Evolutionary conservation across 2,329 filamentous ascomycete species (phyloP), one percentile per base, ranked within the genome.

Genomic region (Aspergillus fischeri): DNA sequence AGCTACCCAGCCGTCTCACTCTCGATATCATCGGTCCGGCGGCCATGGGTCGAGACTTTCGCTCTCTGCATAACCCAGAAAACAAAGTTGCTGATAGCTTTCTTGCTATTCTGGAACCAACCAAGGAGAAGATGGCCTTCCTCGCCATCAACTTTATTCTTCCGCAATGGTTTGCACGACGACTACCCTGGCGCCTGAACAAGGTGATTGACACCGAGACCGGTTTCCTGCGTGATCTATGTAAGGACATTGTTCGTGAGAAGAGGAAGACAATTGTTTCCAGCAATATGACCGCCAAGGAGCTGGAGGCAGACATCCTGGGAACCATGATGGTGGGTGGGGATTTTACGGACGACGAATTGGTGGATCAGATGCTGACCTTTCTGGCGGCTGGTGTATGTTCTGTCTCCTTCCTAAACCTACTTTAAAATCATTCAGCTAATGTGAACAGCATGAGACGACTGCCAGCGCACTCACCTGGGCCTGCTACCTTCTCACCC

Each of bases 21-120:
- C 77, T 85, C 8, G 83, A 85, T 59, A 83, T 85, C 48, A 85
- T 86, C 51, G 83, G 83, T 1, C 70, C 81, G 1, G 81, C 81
- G 1, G 83, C 81, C 14, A 80, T 84, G 75, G 81, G 81, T 7
- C 76, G 80, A 27, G 83, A 85, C 60, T 86, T 86, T 62, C 73
- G 79, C 49, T 75, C 81, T 0, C 68, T 85, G 1, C 68, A 77
- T 4, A 74, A 83, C 53, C 77, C 78, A 0, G 68, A 77, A 47
- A 83, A 81, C 64, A 77, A 79, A 57, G 75, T 85, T n/a, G 79
- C 78, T 44, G 69, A 75, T 45, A 81, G 77, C 8, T 85, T 85
- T 64, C 70, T 77, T 17, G 74, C 66, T 1, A 79, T 85, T 44
- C 80, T 85, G 52, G 74, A 77, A 21, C 77, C 77, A 0, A 75